Base-by-base conservation (phyloP, 306 rosid species). In the Castanospermum australe region DNA sequence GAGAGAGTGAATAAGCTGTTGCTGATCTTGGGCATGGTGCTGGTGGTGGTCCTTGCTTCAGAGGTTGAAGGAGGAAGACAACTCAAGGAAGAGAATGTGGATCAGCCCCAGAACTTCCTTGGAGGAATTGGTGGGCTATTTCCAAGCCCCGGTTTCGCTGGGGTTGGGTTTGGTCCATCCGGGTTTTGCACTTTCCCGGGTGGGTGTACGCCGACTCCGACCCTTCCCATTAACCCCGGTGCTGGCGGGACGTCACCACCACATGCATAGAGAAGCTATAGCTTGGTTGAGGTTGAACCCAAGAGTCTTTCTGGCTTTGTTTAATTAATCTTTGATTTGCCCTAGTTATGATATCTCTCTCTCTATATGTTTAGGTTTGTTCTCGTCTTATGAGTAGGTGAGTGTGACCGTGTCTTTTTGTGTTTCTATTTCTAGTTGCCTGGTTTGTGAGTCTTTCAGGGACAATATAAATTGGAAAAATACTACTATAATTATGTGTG, bases 161-260 rank as follows among this genome's bases (percentile, higher is more conserved):
- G 86, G 2, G 54, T 69, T 0, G 75, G 68, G 21, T 80, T 80
- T 73, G 75, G 84, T 44, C 84, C 84, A 13, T 64, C 60, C 0
- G 75, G 72, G 18, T 78, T 83, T 61, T 83, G 86, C 81, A 73
- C 83, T 20, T 78, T 66, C 83, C 86, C 86, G 2, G 86, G 86
- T 45, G 73, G 80, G 0, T 83, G 83, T 22, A 73, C 84, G 15
- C 56, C 73, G 7, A 14, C 22, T 35, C 59, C 71, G 3, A 24
- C 79, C 39, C 22, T 83, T 0, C 86, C 83, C 59, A 10, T 17
- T 57, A 38, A 13, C 55, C 86, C 79, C 0, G 38, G 63, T 35
- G 44, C 2, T 70, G 83, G 73, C 0, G 61, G 44, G 7, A 6
- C 72, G 7, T 10, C 72, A 24, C 80, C 80, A 28, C 86, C 80